Evolutionary conservation across 2,329 filamentous ascomycete genomes (phyloP), one percentile per base, ranked within the genome.

Genomic region (Fusarium clavum): DNA sequence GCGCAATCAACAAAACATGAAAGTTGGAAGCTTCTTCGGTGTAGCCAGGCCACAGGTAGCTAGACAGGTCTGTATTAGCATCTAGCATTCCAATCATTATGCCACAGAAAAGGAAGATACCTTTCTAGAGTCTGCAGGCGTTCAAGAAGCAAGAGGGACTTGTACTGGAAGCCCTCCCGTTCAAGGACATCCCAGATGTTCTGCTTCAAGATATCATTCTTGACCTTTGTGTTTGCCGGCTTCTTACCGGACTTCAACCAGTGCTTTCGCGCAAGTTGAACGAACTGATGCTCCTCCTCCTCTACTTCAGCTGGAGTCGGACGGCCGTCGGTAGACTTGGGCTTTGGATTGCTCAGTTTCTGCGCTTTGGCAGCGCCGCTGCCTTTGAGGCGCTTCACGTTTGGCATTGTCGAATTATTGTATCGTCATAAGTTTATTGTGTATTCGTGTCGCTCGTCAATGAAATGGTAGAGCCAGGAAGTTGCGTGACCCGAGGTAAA

Each of bases 41-140:
- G 79, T 97, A 99, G 54, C 92, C 93, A 47, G 96, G 96, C 96
- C 96, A 99, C 29, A 99, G 86, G 78, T 97, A 98, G 77, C 93
- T 93, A 54, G 11, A 34, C 11, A 16, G 29, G 41, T 22, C 4
- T 6, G 25, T 32, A 68, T 81, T 61, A 81, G 78, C 46, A n/a
- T 32, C n/a, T 18, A 8, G 14, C 8, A 81, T 22, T 12, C 24
- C 13, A n/a, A 8, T 27, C 6, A 14, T n/a, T 16, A 16, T 6
- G 8, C 24, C 5, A 25, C 11, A 14, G 29, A 46, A 46, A 10
- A 38, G 18, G 34, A n/a, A 18, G 62, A 25, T 82, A 92, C 91
- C 87, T 92, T 80, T 99, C 96, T 63, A 99, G 82, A 44, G 94
- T 90, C 82, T 98, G 96, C 74, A 98, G 82, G 73, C 94, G 95